Evolutionary conservation across 805 yeast species (phyloP), one percentile per base, ranked within the genome.

Genomic region (Myxozyma monticola): DNA sequence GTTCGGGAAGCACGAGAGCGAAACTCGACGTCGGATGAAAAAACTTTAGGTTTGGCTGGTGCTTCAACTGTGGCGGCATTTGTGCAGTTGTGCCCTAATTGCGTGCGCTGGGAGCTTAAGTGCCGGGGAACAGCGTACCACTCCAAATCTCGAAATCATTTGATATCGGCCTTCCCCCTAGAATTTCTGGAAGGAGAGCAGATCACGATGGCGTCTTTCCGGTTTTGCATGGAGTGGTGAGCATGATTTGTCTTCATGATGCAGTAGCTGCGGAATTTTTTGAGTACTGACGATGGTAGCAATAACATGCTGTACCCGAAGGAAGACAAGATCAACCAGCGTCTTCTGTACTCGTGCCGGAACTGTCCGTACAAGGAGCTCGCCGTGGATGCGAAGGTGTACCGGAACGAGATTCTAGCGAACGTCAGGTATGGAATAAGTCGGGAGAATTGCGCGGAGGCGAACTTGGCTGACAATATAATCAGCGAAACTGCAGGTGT

Each of bases 281-380:
- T 29, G 15, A 20, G 18, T 17, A 22, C 30, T 4, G 24, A 14
- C 26, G 35, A 21, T 20, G 14, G 8, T n/a, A 44, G 51, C 79
- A 93, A 93, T 78, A 93, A 93, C 68, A 93, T 93, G 99, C 78
- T 93, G 71, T 93, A 93, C 68, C 99, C 99, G 18, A 81, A 88
- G 60, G 99, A 93, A 73, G 98, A 93, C 67, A 87, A 85, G 65
- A 88, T 84, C 51, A 70, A 77, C 60, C 81, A 79, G 65, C 69
- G 88, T 59, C 72, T 93, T 55, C 74, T 91, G 51, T 93, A 87
- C 68, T 90, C 95, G 51, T 93, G 99, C 71, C 82, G 99, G 65
- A 90, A 91, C 65, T 93, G 99, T 67, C 81, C 88, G 44, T 91
- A 91, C 69, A 87, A 95, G 3, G 98, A 93, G 69, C 78, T 85